A percentile compares a stretch with the other conserved stretches of the same genome.
phyloP scores from a whole-genome alignment of 441 rosid genomes.

The Dalechampia spathulata region DNA sequence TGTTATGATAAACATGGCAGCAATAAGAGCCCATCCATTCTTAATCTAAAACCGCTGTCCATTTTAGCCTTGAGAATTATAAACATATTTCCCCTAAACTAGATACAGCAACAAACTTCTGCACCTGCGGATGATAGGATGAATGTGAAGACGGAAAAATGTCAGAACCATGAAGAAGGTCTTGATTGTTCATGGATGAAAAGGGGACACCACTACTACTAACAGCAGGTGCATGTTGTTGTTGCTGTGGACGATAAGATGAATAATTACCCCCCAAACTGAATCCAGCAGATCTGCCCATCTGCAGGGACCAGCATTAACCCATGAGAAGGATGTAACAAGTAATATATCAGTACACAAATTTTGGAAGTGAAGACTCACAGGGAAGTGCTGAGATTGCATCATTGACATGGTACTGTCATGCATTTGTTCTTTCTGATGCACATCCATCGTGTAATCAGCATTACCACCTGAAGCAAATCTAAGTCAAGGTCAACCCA shows the following conservation, averaged over 20 bases:
- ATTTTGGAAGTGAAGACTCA: constrained; percentile 30
- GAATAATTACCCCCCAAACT: constrained; percentile 67
- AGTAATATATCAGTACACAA: constrained; percentile 11
- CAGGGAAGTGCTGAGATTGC: constrained; percentile 96
- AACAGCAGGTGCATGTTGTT: constrained; percentile 67
- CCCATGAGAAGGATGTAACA: constrained; percentile 13
- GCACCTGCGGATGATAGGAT: constrained; percentile 82
- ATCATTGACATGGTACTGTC: constrained; percentile 79
- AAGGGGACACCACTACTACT: constrained; percentile 65
- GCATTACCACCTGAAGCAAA: constrained; percentile 71
- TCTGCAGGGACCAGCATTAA: constrained; percentile 36
- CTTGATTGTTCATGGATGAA: constrained; percentile 62
- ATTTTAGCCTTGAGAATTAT: constrained; percentile 8
- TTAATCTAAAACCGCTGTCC: too few species aligned
- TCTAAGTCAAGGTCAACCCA: constrained; percentile 23
- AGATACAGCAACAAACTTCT: constrained; percentile 20
- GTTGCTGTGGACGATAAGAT: constrained; percentile 83
- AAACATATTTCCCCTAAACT: constrained; percentile 5
- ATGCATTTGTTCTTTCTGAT: constrained; percentile 93
- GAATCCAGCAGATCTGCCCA: constrained; percentile 90
- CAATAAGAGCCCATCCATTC: too few species aligned
- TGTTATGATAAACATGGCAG: too few species aligned
- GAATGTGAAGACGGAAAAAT: constrained; percentile 78
- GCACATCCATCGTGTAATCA: constrained; percentile 86
- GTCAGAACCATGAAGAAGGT: constrained; percentile 77